Base-by-base conservation (phyloP, 257 asterid species). In the Ocimum tenuiflorum region DNA sequence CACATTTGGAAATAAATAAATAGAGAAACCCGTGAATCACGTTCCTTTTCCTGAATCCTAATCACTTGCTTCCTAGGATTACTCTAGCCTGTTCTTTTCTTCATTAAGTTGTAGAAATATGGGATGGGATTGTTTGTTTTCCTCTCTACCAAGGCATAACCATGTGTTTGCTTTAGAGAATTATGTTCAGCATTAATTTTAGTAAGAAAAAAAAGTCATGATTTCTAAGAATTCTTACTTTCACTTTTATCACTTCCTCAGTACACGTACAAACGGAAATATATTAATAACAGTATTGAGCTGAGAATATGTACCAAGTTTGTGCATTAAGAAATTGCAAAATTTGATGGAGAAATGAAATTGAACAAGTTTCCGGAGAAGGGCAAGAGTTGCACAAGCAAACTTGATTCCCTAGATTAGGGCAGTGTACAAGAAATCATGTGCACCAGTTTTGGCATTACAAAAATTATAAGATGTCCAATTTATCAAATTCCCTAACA, bases 361-460 rank as follows among this genome's bases (percentile, higher is more conserved):
- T 29, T 31, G 0, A 12, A 53, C 60, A 35, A 20, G 6, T 51
- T 13, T 23, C 14, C 3, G 50, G 68, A 31, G 31, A 63, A 69
- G 57, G 20, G 35, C 41, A 58, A 9, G 62, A 64, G 54, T 72
- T 73, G 46, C 68, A 68, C 77, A 75, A 75, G 81, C 56, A 73
- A 78, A 53, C 67, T 68, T 49, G 70, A 73, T 81, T 63, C 77
- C 69, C 19, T 50, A 58, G 60, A 73, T n/a, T n/a, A n/a, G n/a
- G n/a, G n/a, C n/a, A n/a, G n/a, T n/a, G n/a, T n/a, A 41, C 67
- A 68, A 63, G 67, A 70, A 47, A 46, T 68, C 39, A 57, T 24
- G 42, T 52, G 61, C 23, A 29, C 8, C 57, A 51, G 10, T 13
- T 49, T 54, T 43, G 53, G 14, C 50, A 50, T 46, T 18, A 35